A percentile compares a stretch with the other conserved stretches of the same genome.
Conservation (phyloP, 192 early-diverging fungal genomes). For the Backusella tarrabulga region DNA sequence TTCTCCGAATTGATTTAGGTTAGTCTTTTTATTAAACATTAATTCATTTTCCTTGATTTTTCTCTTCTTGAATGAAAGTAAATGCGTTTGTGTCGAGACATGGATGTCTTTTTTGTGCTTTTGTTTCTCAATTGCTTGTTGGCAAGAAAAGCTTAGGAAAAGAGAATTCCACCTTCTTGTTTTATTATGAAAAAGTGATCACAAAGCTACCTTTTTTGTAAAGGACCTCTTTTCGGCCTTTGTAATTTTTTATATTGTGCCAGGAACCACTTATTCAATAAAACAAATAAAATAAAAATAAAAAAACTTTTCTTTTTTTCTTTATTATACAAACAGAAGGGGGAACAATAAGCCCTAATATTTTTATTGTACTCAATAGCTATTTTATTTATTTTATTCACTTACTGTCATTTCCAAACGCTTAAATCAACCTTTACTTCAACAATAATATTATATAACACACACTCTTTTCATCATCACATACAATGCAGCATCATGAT, state of each 20-base stretch:
- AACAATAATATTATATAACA: not conserved
- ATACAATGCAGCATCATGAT: conserved; percentile 30
- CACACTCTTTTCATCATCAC: not conserved
- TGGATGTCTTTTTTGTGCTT: not conserved
- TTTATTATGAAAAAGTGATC: not conserved
- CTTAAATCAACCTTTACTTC: not conserved
- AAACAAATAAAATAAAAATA: not conserved
- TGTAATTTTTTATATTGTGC: conserved; percentile 1
- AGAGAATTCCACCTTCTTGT: not conserved
- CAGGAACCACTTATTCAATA: not conserved
- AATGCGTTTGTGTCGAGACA: not conserved
- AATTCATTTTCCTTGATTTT: not conserved
- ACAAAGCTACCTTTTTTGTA: not conserved
- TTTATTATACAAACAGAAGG: not conserved
- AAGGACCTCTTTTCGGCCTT: not conserved
- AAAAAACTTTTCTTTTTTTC: not conserved
- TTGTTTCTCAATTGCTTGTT: not conserved
- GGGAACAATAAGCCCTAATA: not conserved
- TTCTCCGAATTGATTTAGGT: conserved; percentile 4
- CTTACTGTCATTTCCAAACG: not conserved
- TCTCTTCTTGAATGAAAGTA: not conserved
- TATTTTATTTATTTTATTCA: not conserved
- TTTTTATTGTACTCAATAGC: not conserved
- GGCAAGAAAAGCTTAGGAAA: not conserved
- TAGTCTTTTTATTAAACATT: not conserved